Evolutionary conservation across 768 basidiomycete species (phyloP), one percentile per base, ranked within the genome.

Genomic region (Favolaschia claudopus): DNA sequence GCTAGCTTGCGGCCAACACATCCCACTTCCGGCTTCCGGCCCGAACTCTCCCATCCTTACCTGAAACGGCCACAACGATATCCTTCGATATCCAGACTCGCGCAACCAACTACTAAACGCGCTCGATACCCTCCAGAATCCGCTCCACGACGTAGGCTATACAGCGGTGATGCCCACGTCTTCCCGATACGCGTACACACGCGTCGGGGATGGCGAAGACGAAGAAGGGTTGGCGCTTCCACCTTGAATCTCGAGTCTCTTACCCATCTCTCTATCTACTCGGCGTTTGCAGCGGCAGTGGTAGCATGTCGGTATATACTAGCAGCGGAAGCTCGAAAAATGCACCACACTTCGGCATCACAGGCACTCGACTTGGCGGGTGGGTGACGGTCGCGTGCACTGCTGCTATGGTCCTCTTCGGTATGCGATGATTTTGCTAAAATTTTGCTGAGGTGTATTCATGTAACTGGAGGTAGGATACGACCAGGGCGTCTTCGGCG

Each of bases 401-500:
- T 13, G 81, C 81, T 10, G 81, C 81, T 8, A 83, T 83, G 82
- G 78, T 78, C 3, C 72, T 83, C 1, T 83, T 82, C 59, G 82
- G 81, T 80, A 48, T 37, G 74, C 19, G 20, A 40, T 15, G 24
- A 12, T 24, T 33, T 7, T 6, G 5, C 6, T 20, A 20, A 8
- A 36, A 28, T 24, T 22, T 28, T 7, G 9, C 27, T 22, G 45
- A 32, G 9, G 9, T 20, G 17, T 7, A 12, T n/a, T 38, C 37
- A 47, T n/a, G 17, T 31, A 14, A 19, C 12, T 27, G 28, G 33
- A 34, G 6, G n/a, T 20, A 80, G 79, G 82, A 22, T 82, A 83
- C 66, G 81, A 83, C 65, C 82, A 82, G 53, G 82, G 81, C n/a
- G 80, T 83, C 19, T 83, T 81, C 60, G 82, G 82, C 22, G 81